Conservation (phyloP, 1,139 yeast species). For the Spathaspora sp. region DNA sequence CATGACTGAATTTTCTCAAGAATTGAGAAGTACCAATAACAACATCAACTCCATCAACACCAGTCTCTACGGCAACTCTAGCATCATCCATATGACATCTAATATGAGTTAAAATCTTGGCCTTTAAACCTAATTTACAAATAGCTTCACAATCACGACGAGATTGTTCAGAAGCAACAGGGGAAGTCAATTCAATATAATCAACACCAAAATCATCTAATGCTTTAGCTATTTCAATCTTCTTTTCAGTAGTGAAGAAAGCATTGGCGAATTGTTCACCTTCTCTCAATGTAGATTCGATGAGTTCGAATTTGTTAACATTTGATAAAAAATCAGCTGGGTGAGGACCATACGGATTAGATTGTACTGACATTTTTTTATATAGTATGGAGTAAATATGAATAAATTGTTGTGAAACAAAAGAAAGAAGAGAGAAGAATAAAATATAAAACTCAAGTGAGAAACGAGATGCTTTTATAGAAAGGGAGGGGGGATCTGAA, state of each 20-base stretch:
- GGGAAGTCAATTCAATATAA: constrained; percentile 95
- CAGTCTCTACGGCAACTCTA: constrained; percentile 93
- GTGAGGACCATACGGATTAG: constrained; percentile 92
- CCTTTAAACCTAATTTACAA: constrained; percentile 93
- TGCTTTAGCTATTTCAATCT: constrained; percentile 96
- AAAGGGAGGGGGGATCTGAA: not conserved
- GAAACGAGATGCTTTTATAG: not conserved
- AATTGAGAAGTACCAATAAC: constrained; percentile 98
- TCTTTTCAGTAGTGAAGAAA: constrained; percentile 90
- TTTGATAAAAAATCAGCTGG: constrained; percentile 92
- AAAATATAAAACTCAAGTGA: not conserved
- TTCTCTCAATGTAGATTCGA: constrained; percentile 95
- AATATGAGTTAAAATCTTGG: constrained; percentile 88
- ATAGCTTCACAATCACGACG: constrained; percentile 95
- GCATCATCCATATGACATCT: constrained; percentile 99
- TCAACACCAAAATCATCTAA: constrained; percentile 97
- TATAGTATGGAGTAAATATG: no score
- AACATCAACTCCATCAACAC: constrained; percentile 98
- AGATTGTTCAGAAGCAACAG: constrained; percentile 95
- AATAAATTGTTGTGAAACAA: not conserved
- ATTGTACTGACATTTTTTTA: constrained; percentile 5
- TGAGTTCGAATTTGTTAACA: constrained; percentile 84
- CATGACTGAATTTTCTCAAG: constrained; percentile 92
- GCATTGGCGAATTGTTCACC: constrained; percentile 99
- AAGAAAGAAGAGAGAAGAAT: not conserved